These are phyloP conservation scores for Calonectria hongkongensis DNA, from an alignment of 2,329 filamentous ascomycete species.

Conservation along the genomic window DNA sequence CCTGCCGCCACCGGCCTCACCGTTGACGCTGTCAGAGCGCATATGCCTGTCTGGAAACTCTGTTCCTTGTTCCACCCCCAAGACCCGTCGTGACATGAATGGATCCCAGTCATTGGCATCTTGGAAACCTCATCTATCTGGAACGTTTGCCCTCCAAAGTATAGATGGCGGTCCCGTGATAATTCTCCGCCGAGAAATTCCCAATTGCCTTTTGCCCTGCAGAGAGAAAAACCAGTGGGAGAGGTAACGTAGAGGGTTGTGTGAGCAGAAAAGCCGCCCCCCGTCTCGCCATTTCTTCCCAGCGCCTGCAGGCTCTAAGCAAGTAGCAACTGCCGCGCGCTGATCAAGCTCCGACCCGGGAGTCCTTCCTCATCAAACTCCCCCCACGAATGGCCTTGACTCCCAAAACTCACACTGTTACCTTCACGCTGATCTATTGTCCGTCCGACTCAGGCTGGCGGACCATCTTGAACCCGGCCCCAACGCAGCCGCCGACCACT, in stretches of 20 bases:
- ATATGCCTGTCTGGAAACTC: conserved; percentile 20
- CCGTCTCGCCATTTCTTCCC: conserved; percentile 15
- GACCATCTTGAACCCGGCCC: conserved; percentile 21
- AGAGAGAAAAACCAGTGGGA: neutral
- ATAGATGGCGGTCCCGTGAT: conserved; percentile 16
- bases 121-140: conserved; percentile 30
- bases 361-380: conserved; percentile 31
- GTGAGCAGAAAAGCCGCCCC: conserved; percentile 8
- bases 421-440: conserved; percentile 19
- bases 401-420: conserved; percentile 25
- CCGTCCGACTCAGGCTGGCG: conserved; percentile 2
- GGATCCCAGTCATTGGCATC: conserved; percentile 27
- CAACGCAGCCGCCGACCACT: conserved; percentile 1
- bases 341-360: conserved; percentile 32
- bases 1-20: conserved; percentile 28
- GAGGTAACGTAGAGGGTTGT: neutral
- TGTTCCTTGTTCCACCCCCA: conserved; percentile 11
- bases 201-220: conserved; percentile 15
- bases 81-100: conserved; percentile 23
- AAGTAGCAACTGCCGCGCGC: conserved; percentile 36
- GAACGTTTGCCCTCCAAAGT: conserved; percentile 4
- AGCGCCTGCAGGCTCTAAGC: conserved; percentile 26
- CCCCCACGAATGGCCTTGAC: conserved; percentile 30
- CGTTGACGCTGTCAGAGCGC: conserved; percentile 10
- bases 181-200: neutral